Evolutionary conservation across 2,329 filamentous ascomycete genomes (phyloP).

Genomic region (Colletotrichum higginsianum): DNA sequence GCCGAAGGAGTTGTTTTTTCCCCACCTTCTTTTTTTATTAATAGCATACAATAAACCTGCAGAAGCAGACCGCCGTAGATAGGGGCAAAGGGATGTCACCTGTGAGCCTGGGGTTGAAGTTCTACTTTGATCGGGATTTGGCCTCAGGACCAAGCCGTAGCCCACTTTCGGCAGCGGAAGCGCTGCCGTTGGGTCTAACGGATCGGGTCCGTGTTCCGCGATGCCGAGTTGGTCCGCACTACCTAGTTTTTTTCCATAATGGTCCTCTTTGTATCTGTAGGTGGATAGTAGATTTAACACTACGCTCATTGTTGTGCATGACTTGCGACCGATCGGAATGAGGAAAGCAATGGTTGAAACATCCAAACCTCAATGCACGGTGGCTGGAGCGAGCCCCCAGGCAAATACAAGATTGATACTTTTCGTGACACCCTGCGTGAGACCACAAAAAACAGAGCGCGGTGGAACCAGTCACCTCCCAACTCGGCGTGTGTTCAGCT

Average conservation of each 20-base stretch:
- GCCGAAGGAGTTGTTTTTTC: no score
- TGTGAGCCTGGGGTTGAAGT: not conserved
- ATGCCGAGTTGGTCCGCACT: not conserved
- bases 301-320: not conserved
- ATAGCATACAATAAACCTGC: no score
- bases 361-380: not conserved
- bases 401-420: not conserved
- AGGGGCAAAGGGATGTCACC: not conserved
- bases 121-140: not conserved
- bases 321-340: not conserved
- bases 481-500: no score
- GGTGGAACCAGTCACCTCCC: not conserved
- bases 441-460: not conserved
- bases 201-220: slow-evolving; percentile 8
- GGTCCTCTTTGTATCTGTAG: not conserved
- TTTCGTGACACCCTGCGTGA: not conserved
- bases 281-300: not conserved
- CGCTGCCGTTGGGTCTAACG: not conserved
- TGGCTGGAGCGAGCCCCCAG: not conserved
- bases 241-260: not conserved
- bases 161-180: slow-evolving; percentile 9
- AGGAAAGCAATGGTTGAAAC: no score
- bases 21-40: no score
- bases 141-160: not conserved
- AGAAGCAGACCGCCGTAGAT: not conserved